These are phyloP conservation scores for Tricholoma flavovirens DNA, from an alignment of 768 basidiomycete species.

Conservation along the genomic window DNA sequence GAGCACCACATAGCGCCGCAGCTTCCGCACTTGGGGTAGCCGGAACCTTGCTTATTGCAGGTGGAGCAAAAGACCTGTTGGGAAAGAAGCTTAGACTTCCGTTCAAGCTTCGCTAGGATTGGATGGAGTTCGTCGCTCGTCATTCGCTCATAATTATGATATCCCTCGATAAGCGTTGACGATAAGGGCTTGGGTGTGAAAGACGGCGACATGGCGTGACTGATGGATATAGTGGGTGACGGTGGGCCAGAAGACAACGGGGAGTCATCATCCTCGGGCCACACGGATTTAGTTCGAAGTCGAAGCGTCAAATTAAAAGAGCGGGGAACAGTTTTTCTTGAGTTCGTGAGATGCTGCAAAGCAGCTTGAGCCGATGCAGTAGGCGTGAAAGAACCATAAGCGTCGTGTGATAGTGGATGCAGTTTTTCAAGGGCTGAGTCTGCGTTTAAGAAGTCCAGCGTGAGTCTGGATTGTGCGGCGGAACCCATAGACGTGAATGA, in stretches of 20 bases:
- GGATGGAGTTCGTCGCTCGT: slow-evolving; percentile 31
- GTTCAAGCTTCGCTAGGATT: slow-evolving; percentile 46
- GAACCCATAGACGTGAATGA: slow-evolving; percentile 14
- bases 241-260: slow-evolving; percentile 15
- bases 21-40: slow-evolving; percentile 57
- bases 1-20: slow-evolving; percentile 63
- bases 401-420: slow-evolving; percentile 9
- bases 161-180: slow-evolving; percentile 9
- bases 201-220: slow-evolving; percentile 31
- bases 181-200: slow-evolving; percentile 14
- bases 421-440: slow-evolving; percentile 6
- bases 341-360: slow-evolving; percentile 10
- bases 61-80: slow-evolving; percentile 39
- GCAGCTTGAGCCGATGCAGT: slow-evolving; percentile 14
- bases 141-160: slow-evolving; percentile 4
- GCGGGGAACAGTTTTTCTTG: not conserved
- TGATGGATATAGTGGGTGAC: slow-evolving; percentile 31
- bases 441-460: slow-evolving; percentile 9
- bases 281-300: slow-evolving; percentile 2
- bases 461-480: slow-evolving; percentile 13
- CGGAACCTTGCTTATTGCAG: slow-evolving; percentile 46
- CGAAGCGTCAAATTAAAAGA: slow-evolving; percentile 5
- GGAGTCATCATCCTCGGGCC: slow-evolving; percentile 14
- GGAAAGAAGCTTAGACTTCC: slow-evolving; percentile 43
- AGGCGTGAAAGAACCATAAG: slow-evolving; percentile 18